Base-by-base conservation (phyloP, 768 basidiomycete species). In the Hirschioporus abietinus region DNA sequence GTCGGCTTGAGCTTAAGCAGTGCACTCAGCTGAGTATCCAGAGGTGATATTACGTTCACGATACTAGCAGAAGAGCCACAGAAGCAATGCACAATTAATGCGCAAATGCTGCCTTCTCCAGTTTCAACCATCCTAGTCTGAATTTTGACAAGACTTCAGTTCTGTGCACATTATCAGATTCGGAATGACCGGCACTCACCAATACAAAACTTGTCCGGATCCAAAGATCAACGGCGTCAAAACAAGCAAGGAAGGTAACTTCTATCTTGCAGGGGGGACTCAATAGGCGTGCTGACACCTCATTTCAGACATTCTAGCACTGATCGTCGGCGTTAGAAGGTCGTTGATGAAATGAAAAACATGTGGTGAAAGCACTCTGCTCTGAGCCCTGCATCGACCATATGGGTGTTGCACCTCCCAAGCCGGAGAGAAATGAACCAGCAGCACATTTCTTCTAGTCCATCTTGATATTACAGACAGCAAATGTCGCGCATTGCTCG, bases 261-360 rank as follows among this genome's bases (percentile, higher is more conserved):
- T 52, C 42, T 52, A 52, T 52, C 42, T 52, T 52, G 42, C 12
- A 52, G 42, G 42, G n/a, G 42, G 42, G 12, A 52, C 42, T 52
- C 42, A 52, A 52, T 52, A 52, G 12, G 42, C 12, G 42, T 52
- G 42, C 20, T 52, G 42, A 52, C 42, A 52, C 42, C 42, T 15
- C 42, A 52, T 52, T 52, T 52, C 42, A 52, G 42, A 52, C 42
- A 52, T 52, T 52, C 42, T 52, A 52, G 42, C 42, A 52, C 42
- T 12, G 42, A 52, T 52, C 42, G 42, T 12, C 42, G 42, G 42
- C 42, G 42, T 52, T 52, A 52, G 42, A 52, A 52, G 42, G 42
- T 52, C 42, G 42, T 15, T n/a, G 12, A 15, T 20, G 42, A 52
- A 52, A 52, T 52, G 42, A 52, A 52, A 52, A 52, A 52, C 42